Evolutionary conservation across 129 eudicot species (phyloP).

Genomic region (Saposhnikovia divaricata): DNA sequence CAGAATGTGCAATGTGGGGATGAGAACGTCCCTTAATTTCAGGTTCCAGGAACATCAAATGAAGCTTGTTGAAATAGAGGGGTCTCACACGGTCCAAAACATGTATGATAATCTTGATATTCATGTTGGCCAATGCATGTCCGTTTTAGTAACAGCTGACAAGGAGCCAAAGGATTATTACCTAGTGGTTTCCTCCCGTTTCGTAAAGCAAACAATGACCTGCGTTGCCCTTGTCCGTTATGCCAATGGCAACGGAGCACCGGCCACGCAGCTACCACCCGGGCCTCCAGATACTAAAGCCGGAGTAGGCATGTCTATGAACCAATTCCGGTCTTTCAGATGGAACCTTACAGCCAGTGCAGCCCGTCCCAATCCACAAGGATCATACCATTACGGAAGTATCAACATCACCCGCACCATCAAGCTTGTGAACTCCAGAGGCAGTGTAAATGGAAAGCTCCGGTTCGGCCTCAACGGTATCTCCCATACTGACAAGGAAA

Average conservation of each 20-base stretch:
- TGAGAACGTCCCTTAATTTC: constrained; percentile 62
- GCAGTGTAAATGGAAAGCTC: constrained; percentile 56
- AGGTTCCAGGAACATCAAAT: constrained; percentile 69
- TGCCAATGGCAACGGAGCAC: constrained; percentile 25
- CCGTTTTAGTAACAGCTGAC: constrained; percentile 70
- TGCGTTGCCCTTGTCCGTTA: constrained; percentile 54
- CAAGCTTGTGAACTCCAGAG: constrained; percentile 43
- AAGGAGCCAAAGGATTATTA: constrained; percentile 70
- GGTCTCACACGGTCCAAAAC: constrained; percentile 75
- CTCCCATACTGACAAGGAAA: constrained; percentile 49
- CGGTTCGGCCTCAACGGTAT: constrained; percentile 67
- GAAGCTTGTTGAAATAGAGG: constrained; percentile 81
- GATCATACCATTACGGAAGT: constrained; percentile 83
- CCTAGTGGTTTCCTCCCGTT: constrained; percentile 65
- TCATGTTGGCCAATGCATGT: constrained; percentile 80
- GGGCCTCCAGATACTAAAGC: constrained; percentile 32
- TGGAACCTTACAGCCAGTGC: constrained; percentile 98
- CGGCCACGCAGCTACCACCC: constrained; percentile 46
- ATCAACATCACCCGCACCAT: constrained; percentile 95
- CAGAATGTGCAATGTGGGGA: constrained; percentile 68
- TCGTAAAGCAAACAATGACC: constrained; percentile 35
- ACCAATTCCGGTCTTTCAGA: constrained; percentile 76
- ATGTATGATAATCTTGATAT: constrained; percentile 63
- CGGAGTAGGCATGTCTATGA: constrained; percentile 70
- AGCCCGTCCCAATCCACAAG: constrained; percentile 96